Evolutionary conservation across 352 stramenopile genomes (phyloP), one percentile per base, ranked within the genome.

Genomic region (Pythium folliculosum): DNA sequence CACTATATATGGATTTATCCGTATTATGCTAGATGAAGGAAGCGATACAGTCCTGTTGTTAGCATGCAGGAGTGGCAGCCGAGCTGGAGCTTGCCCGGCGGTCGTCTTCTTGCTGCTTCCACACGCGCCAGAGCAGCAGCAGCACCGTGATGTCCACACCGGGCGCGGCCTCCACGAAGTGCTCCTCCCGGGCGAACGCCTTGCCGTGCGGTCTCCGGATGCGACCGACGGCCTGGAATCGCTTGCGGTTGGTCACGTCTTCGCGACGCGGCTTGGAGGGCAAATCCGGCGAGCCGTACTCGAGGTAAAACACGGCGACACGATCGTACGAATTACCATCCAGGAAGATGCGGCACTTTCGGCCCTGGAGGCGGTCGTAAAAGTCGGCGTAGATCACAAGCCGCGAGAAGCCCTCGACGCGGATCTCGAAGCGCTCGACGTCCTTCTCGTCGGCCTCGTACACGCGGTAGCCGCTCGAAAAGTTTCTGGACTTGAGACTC

Each of bases 91-190:
- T 32, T 32, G 27, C 27, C 27, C 27, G 27, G 27, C 27, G 27
- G 3, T 32, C 5, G 27, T 32, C 27, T 32, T 32, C 30, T 10
- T 44, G 1, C 23, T 57, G 25, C 38, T 25, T n/a, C 35, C 37
- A 23, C 13, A 50, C 30, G 27, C 21, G 58, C 45, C 58, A 57
- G 7, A 65, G n/a, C 10, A 50, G 21, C 21, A 65, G 37, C 3
- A 65, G 30, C 30, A 65, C 21, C 32, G 58, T 57, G 30, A 56
- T 2, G 32, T 57, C 48, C 9, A 65, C 58, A 13, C 58, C 58
- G 14, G 58, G 58, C 16, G 27, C 27, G 27, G 27, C 27, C 30
- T 64, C 57, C 13, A 64, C 27, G 9, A 55, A 21, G 37, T 43
- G 14, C 37, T 43, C 37, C 14, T 12, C 27, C 27, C 27, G 27